Evolutionary conservation across 176 grass and related monocot species (phyloP).

Genomic region (Carex scoparia): DNA sequence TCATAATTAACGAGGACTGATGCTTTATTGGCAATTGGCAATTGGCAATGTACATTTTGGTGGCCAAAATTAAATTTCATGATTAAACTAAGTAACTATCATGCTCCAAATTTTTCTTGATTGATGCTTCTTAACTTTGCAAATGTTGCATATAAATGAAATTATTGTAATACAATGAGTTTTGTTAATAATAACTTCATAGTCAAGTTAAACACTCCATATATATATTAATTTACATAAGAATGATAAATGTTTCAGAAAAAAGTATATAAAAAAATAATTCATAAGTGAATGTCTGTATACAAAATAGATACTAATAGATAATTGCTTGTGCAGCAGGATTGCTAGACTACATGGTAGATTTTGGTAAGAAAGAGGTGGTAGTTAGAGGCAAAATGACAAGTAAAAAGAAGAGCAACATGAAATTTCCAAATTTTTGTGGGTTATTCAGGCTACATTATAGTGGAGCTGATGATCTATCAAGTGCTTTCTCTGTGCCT

Average conservation of each 20-base stretch:
- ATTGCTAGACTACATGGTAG: slow-evolving; percentile 95
- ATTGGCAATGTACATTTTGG: not conserved
- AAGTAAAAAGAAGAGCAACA: slow-evolving; percentile 31
- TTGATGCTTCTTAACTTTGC: not conserved
- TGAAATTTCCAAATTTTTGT: slow-evolving; percentile 7
- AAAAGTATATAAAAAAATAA: not conserved
- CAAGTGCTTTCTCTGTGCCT: not conserved
- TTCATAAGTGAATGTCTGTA: not conserved
- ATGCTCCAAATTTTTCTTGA: not conserved
- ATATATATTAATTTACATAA: not conserved
- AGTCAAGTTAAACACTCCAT: not conserved
- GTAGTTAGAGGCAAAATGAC: slow-evolving; percentile 50
- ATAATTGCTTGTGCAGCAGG: slow-evolving; percentile 48
- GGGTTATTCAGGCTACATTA: slow-evolving; percentile 41
- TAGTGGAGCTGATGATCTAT: slow-evolving; percentile 40
- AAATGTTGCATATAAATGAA: not conserved
- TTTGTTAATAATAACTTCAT: not conserved
- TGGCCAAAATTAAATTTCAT: not conserved
- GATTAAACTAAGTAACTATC: not conserved
- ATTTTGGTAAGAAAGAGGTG: slow-evolving; percentile 86
- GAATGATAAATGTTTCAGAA: not conserved
- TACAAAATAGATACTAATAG: not conserved
- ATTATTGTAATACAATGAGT: not conserved
- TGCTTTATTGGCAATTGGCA: not conserved
- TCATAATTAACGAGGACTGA: not conserved